Percentiles rank a stretch among this genome's conserved stretches.
phyloP scores from a whole-genome alignment of 768 basidiomycete species.

The Bullera alba region DNA sequence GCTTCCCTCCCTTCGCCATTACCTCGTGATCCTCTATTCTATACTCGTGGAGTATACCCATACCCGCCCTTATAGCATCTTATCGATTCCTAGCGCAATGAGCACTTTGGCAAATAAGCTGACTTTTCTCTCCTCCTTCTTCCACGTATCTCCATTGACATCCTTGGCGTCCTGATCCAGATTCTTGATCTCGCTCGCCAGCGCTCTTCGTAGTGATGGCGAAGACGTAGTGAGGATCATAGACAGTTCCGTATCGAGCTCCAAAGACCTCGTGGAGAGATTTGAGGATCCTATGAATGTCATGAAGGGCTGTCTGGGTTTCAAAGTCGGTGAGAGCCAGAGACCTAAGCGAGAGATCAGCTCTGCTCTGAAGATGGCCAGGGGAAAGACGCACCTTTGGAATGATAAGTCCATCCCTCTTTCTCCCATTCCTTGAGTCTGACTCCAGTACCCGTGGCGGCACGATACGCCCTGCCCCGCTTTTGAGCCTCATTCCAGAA shows the following conservation, averaged over 20 bases:
- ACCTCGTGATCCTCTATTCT: no score
- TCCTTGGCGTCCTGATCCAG: slow-evolving; percentile 35
- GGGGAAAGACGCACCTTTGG: slow-evolving; percentile 83
- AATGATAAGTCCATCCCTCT: slow-evolving; percentile 93
- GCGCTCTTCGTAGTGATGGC: slow-evolving; percentile 37
- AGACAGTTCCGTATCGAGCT: slow-evolving; percentile 85
- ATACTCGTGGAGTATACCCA: no score
- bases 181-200: slow-evolving; percentile 43
- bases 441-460: slow-evolving; percentile 50
- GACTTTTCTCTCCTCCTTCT: slow-evolving; percentile 38
- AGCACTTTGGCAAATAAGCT: slow-evolving; percentile 38
- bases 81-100: slow-evolving; percentile 42
- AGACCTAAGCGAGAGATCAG: neutral
- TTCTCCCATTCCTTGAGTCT: slow-evolving; percentile 79
- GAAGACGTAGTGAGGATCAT: slow-evolving; percentile 72
- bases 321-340: neutral
- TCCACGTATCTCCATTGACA: slow-evolving; percentile 44
- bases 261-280: slow-evolving; percentile 80
- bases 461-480: slow-evolving; percentile 24
- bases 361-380: slow-evolving; percentile 23
- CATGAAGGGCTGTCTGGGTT: slow-evolving; percentile 51
- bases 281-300: slow-evolving; percentile 94
- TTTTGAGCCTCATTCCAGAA: slow-evolving; percentile 51
- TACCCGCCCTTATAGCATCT: slow-evolving; percentile 24
- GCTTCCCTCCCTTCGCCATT: no score